Conservation (phyloP, 2,329 filamentous ascomycete species). For the Ceratocystis alfenasii region DNA sequence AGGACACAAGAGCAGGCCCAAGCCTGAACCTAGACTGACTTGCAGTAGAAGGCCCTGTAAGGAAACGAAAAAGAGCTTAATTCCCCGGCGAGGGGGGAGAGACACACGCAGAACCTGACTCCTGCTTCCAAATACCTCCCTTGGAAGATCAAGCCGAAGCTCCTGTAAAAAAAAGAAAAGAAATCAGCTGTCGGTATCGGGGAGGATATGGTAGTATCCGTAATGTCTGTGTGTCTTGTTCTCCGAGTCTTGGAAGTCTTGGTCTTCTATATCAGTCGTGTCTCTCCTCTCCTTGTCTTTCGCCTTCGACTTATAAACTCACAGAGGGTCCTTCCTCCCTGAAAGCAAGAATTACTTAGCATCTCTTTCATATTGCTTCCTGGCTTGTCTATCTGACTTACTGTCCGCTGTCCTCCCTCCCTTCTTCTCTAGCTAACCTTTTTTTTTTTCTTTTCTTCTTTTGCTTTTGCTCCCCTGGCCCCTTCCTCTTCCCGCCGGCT, state of each 20-base stretch:
- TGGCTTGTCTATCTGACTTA: background rate
- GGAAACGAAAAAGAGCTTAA: constrained; percentile 3
- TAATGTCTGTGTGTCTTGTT: background rate
- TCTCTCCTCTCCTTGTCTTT: background rate
- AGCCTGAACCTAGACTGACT: background rate
- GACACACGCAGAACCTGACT: constrained; percentile 2
- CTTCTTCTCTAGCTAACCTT: no score
- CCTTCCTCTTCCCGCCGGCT: background rate
- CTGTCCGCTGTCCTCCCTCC: background rate
- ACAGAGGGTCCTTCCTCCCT: background rate
- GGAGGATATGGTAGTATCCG: background rate
- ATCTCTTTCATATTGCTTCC: background rate
- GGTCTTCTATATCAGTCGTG: background rate
- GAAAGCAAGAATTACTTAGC: background rate
- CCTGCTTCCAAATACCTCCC: constrained; percentile 2
- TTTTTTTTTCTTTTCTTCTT: background rate
- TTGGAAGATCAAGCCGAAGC: constrained; percentile 3
- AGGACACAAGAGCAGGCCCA: background rate
- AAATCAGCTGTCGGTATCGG: constrained; percentile 5
- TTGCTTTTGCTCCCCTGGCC: background rate
- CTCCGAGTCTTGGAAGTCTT: background rate
- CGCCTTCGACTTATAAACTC: background rate
- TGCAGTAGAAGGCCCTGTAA: background rate
- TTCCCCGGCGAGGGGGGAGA: background rate
- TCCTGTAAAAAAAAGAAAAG: constrained; percentile 2